phyloP scores from a whole-genome alignment of 495 filamentous ascomycete genomes.

The Aspergillus ostianus region DNA sequence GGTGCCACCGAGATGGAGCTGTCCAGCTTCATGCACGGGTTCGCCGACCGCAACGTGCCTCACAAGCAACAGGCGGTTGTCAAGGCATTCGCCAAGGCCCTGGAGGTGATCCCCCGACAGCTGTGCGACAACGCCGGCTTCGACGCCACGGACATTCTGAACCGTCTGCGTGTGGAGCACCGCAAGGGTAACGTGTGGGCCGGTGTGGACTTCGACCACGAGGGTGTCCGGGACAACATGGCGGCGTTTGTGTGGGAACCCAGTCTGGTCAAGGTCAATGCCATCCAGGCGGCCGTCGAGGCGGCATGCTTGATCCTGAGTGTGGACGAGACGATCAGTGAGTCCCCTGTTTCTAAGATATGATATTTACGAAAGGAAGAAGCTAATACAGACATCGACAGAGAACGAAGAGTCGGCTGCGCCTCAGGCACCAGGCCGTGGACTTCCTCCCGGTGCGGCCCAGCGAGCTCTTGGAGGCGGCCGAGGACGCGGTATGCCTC shows the following conservation, averaged over 20 bases:
- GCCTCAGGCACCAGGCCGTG: conserved; percentile 72
- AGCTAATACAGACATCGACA: conserved; percentile 18
- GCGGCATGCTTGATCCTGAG: conserved; percentile 91
- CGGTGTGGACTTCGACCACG: conserved; percentile 90
- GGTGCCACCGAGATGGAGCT: conserved; percentile 97
- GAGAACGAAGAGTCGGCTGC: conserved; percentile 85
- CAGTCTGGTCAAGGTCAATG: conserved; percentile 92
- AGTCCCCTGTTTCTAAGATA: conserved; percentile 25
- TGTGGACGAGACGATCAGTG: conserved; percentile 95
- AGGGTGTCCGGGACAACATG: conserved; percentile 91
- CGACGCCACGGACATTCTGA: conserved; percentile 96
- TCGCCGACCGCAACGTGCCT: conserved; percentile 85
- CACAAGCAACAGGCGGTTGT: conserved; percentile 97
- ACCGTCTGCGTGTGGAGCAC: conserved; percentile 91
- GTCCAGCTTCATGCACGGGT: conserved; percentile 85
- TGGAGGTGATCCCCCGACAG: conserved; percentile 95
- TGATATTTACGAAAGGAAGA: not conserved
- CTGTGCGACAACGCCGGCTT: conserved; percentile 98
- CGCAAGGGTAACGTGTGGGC: conserved; percentile 87
- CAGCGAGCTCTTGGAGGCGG: conserved; percentile 82
- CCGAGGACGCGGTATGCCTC: conserved; percentile 87
- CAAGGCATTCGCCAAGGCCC: conserved; percentile 94
- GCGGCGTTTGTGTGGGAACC: conserved; percentile 96
- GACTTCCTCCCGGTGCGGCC: conserved; percentile 86
- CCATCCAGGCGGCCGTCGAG: conserved; percentile 93